Evolutionary conservation across 169 alveolate genomes (phyloP).

Genomic region (Theileria orientalis): DNA sequence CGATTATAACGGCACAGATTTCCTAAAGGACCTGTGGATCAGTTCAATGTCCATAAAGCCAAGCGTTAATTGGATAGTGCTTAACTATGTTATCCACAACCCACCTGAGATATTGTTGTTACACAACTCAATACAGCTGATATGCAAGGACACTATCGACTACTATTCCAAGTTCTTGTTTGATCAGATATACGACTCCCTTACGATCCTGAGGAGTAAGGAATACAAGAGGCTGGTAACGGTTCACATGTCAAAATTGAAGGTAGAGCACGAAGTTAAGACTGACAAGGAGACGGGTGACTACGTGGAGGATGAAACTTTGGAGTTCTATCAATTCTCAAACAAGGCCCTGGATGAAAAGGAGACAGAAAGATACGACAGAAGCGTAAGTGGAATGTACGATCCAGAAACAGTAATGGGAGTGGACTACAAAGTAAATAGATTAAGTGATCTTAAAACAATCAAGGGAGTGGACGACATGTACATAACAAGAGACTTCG

Average conservation of each 20-base stretch:
- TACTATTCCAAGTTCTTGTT: conserved; percentile 66
- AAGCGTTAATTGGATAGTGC: conserved; percentile 73
- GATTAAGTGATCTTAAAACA: too few species aligned
- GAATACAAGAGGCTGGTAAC: not conserved
- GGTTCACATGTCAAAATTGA: not conserved
- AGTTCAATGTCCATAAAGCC: conserved; percentile 54
- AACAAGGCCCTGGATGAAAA: not conserved
- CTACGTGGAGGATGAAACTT: conserved; percentile 1
- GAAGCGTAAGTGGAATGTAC: not conserved
- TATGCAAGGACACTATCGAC: conserved; percentile 65
- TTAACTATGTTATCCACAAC: conserved; percentile 73
- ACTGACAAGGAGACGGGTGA: not conserved
- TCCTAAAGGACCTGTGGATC: conserved; percentile 66
- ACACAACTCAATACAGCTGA: conserved; percentile 67
- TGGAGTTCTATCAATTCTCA: conserved; percentile 3
- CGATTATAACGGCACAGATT: conserved; percentile 30
- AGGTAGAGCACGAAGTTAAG: not conserved
- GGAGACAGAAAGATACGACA: not conserved
- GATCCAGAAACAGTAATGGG: too few species aligned
- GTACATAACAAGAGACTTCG: conserved; percentile 3
- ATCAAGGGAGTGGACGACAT: not conserved
- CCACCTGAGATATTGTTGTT: conserved; percentile 70
- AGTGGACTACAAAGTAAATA: too few species aligned
- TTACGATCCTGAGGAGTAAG: conserved; percentile 48
- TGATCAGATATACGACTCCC: conserved; percentile 74